Conservation (phyloP, 1,284 basidiomycete genomes). For the Pseudozyma sp. region DNA sequence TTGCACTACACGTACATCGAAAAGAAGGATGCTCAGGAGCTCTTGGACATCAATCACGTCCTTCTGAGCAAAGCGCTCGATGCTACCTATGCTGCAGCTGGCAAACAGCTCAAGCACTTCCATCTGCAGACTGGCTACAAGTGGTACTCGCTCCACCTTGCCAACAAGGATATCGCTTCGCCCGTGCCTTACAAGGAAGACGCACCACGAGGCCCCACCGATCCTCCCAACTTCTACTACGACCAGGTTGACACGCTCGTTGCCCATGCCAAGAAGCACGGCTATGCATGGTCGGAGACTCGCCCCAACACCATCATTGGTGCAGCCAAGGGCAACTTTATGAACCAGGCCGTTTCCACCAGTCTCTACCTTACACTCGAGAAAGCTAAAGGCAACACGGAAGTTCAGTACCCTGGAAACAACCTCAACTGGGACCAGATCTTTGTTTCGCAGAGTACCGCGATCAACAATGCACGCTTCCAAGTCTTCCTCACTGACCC, state of each 20-base stretch:
- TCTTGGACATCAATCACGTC: constrained; percentile 37
- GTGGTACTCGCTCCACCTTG: constrained; percentile 48
- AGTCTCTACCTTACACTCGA: constrained; percentile 41
- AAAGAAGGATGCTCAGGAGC: constrained; percentile 43
- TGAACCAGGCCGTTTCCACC: constrained; percentile 49
- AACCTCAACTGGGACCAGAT: constrained; percentile 50
- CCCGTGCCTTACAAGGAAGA: constrained; percentile 44
- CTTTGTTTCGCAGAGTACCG: constrained; percentile 36
- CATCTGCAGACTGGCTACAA: constrained; percentile 53
- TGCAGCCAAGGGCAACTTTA: constrained; percentile 49
- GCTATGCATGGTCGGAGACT: constrained; percentile 46
- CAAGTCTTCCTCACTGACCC: constrained; percentile 45
- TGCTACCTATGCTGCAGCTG: constrained; percentile 31
- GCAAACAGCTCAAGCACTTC: constrained; percentile 36
- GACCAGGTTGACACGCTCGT: constrained; percentile 42
- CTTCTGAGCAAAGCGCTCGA: constrained; percentile 47
- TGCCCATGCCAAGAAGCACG: constrained; percentile 42
- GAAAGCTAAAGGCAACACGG: constrained; percentile 41
- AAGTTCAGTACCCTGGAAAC: constrained; percentile 43
- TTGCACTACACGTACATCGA: constrained; percentile 53
- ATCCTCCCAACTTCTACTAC: constrained; percentile 49
- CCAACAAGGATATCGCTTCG: constrained; percentile 41
- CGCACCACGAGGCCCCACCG: constrained; percentile 30
- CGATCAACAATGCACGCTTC: constrained; percentile 49
- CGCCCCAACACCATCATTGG: constrained; percentile 52